Evolutionary conservation across 2,329 filamentous ascomycete species (phyloP).

Genomic region (Emericellopsis cladophorae): DNA sequence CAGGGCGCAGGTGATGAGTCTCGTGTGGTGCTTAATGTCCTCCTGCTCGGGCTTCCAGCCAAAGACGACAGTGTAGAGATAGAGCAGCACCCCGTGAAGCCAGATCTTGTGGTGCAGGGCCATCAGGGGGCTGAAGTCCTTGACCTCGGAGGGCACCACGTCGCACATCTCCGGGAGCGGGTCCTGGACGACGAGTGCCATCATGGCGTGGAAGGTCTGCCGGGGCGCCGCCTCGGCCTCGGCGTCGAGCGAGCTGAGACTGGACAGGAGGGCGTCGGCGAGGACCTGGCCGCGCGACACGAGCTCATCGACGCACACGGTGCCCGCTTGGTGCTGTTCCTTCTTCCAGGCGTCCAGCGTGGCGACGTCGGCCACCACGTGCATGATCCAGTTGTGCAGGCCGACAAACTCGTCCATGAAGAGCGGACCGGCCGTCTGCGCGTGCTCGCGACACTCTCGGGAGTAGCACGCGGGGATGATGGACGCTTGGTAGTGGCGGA

Average conservation of each 20-base stretch:
- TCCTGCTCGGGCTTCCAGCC: slow-evolving; percentile 35
- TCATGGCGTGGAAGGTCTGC: slow-evolving; percentile 7
- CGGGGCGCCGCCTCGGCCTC: neutral
- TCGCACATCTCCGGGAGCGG: slow-evolving; percentile 10
- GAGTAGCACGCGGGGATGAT: slow-evolving; percentile 19
- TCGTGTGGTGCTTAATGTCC: slow-evolving; percentile 23
- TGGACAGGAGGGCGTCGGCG: slow-evolving; percentile 18
- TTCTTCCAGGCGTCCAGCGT: slow-evolving; percentile 43
- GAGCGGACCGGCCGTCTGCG: slow-evolving; percentile 15
- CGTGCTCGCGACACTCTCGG: slow-evolving; percentile 5
- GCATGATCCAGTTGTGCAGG: slow-evolving; percentile 42
- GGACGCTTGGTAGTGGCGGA: slow-evolving; percentile 25
- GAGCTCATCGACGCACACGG: slow-evolving; percentile 31
- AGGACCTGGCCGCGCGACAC: slow-evolving; percentile 29
- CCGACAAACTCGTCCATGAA: slow-evolving; percentile 39
- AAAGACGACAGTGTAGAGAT: slow-evolving; percentile 32
- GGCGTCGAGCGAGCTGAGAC: neutral
- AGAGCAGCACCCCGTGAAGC: slow-evolving; percentile 33
- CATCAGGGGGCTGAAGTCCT: slow-evolving; percentile 6
- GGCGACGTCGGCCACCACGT: slow-evolving; percentile 40
- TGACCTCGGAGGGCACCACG: slow-evolving; percentile 8
- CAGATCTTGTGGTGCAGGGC: slow-evolving; percentile 24
- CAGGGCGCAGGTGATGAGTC: slow-evolving; percentile 20
- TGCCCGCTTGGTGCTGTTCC: slow-evolving; percentile 25
- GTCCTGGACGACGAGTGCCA: slow-evolving; percentile 8